Base-by-base conservation (phyloP, 2,329 filamentous ascomycete species). In the Talaromyces rugulosus region DNA sequence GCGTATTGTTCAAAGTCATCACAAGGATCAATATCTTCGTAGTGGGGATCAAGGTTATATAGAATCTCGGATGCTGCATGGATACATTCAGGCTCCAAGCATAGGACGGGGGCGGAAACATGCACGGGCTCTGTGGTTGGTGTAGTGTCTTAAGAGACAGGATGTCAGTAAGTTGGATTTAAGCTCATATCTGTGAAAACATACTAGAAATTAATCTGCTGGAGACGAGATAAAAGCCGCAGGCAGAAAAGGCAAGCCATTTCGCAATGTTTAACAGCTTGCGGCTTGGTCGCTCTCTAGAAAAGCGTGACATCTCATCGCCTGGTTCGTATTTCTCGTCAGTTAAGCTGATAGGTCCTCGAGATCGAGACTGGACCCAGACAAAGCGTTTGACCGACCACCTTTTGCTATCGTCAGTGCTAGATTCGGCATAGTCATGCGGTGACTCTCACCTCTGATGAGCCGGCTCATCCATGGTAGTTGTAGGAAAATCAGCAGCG, bases 1-100 rank as follows among this genome's bases (percentile, higher is more conserved):
- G 86, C 86, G 61, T 87, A 82, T 70, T 87, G 79, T 63, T 89
- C 86, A 63, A 91, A 91, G 68, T 90, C 75, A n/a, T 80, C 82
- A 67, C 89, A 91, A 1, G 89, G 84, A 69, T 91, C 87, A 44
- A 91, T 77, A 2, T 84, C 74, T 63, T 83, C 78, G 72, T 89
- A 87, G 57, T 86, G 77, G 7, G 86, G 83, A 16, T 85, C 83
- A 14, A 89, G 75, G 63, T 86, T 88, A 65, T 85, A 83, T 8
- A 88, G 78, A 44, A 89, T 82, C 65, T 84, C 82, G 12, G 85
- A 86, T 4, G 86, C 82, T 12, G 86, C 86, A 67, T 88, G 84
- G 12, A 89, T 78, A 70, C 87, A 89, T 63, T 83, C 82, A 50
- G 85, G 82, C 18, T 62, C 56, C 18, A 59, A 57, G 40, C 60